phyloP scores from a whole-genome alignment of 1,139 yeast species.

The Geotrichum aggregatum region DNA sequence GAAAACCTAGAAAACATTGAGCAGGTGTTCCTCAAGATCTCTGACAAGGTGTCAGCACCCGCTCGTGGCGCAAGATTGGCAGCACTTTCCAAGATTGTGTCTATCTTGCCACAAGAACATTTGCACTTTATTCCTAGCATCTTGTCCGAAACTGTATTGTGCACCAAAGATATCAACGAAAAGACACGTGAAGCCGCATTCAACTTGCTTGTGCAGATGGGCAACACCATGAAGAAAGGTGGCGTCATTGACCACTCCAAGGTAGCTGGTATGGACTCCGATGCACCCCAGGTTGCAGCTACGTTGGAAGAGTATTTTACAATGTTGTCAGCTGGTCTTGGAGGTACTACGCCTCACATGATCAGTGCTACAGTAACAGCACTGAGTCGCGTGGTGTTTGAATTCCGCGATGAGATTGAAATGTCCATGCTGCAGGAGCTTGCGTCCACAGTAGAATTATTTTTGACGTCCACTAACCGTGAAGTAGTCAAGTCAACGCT shows the following conservation, averaged over 20 bases:
- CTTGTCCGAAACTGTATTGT: conserved; percentile 80
- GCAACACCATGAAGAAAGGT: conserved; percentile 68
- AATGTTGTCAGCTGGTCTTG: conserved; percentile 93
- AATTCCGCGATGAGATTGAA: conserved; percentile 64
- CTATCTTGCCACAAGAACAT: conserved; percentile 57
- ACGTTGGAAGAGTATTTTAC: conserved; percentile 78
- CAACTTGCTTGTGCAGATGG: conserved; percentile 73
- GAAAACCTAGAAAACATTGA: conserved; percentile 58
- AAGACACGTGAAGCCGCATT: conserved; percentile 83
- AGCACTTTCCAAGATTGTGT: conserved; percentile 59
- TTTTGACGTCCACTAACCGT: conserved; percentile 82
- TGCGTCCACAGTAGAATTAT: conserved; percentile 82
- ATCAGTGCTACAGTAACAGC: conserved; percentile 94
- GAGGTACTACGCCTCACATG: conserved; percentile 92
- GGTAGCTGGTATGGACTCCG: conserved; percentile 60
- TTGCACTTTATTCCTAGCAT: conserved; percentile 75
- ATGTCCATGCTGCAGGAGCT: conserved; percentile 62
- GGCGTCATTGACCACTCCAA: conserved; percentile 61
- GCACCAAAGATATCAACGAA: conserved; percentile 92
- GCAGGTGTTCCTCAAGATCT: conserved; percentile 53
- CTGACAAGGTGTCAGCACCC: conserved; percentile 60
- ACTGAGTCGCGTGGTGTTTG: conserved; percentile 78
- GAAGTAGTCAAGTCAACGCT: conserved; percentile 92
- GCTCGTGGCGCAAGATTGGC: conserved; percentile 78
- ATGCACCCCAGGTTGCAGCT: conserved; percentile 60